These are phyloP conservation scores for Quercus lobata DNA, from an alignment of 331 rosid genomes.

Conservation along the genomic window DNA sequence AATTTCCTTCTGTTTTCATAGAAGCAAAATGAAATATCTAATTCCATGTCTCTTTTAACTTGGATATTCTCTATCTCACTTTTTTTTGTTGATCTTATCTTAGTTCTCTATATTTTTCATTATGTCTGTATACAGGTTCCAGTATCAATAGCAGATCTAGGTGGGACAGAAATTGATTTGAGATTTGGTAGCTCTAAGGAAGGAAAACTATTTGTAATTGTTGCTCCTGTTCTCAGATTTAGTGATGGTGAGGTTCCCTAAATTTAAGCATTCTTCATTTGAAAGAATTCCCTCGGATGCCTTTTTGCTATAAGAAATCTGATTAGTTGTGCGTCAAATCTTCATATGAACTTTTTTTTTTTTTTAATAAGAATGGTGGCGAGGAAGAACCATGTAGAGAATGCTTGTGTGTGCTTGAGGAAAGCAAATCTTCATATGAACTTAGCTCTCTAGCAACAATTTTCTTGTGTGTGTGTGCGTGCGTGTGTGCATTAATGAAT, in stretches of 20 bases:
- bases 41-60: no score
- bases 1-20: no score
- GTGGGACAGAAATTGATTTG: conserved; percentile 96
- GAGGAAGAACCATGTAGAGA: no score
- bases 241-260: conserved; percentile 56
- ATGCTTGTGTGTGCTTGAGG: no score
- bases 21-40: no score
- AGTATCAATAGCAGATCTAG: conserved; percentile 97
- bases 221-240: conserved; percentile 93
- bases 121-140: conserved; percentile 63
- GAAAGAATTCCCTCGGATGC: background rate
- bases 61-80: background rate
- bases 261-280: background rate
- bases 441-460: background rate
- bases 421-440: background rate
- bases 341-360: background rate
- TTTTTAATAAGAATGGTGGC: no score
- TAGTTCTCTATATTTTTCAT: conserved; percentile 1
- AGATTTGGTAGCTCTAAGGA: conserved; percentile 76
- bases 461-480: background rate
- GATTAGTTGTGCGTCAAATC: background rate
- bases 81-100: conserved; percentile 3
- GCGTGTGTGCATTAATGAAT: background rate
- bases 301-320: background rate
- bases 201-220: conserved; percentile 83